These are phyloP conservation scores for Aspergillus pseudoterreus DNA, from an alignment of 2,329 filamentous ascomycete species.

Conservation along the genomic window DNA sequence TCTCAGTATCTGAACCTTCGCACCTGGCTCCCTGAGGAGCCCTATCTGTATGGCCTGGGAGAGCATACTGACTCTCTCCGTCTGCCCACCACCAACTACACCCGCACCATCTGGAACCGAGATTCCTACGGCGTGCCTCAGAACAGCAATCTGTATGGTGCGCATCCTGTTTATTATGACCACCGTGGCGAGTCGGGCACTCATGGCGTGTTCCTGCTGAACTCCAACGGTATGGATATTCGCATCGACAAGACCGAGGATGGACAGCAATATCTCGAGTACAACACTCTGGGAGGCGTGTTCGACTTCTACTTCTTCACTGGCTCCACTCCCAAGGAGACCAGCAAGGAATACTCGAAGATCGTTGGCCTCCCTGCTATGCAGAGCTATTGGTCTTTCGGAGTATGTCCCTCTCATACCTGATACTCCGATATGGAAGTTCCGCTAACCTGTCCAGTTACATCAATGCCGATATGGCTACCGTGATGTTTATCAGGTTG, in stretches of 20 bases:
- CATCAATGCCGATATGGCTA: conserved; percentile 66
- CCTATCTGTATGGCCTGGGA: conserved; percentile 73
- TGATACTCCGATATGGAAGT: not conserved
- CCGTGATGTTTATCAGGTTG: conserved; percentile 44
- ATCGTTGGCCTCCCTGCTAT: conserved; percentile 57
- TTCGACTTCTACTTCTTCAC: conserved; percentile 68
- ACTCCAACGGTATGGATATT: conserved; percentile 74
- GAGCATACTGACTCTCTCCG: conserved; percentile 71
- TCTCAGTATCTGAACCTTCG: conserved; percentile 72
- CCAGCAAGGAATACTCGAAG: conserved; percentile 57
- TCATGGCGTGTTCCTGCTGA: conserved; percentile 66
- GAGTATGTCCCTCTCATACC: conserved; percentile 35
- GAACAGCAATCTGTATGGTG: conserved; percentile 66
- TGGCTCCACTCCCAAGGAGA: conserved; percentile 56
- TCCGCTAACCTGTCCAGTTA: conserved; percentile 25
- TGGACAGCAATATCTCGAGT: conserved; percentile 68
- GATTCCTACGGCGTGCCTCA: conserved; percentile 62
- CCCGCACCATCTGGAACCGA: conserved; percentile 65
- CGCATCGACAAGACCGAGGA: conserved; percentile 62
- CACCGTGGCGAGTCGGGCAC: conserved; percentile 56
- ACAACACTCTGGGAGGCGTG: conserved; percentile 73
- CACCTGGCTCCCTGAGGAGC: conserved; percentile 64
- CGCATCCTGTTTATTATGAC: conserved; percentile 73
- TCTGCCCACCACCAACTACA: conserved; percentile 66
- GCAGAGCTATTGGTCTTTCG: conserved; percentile 63